Conservation (phyloP, 805 yeast species). For the Lipomyces chichibuensis region DNA sequence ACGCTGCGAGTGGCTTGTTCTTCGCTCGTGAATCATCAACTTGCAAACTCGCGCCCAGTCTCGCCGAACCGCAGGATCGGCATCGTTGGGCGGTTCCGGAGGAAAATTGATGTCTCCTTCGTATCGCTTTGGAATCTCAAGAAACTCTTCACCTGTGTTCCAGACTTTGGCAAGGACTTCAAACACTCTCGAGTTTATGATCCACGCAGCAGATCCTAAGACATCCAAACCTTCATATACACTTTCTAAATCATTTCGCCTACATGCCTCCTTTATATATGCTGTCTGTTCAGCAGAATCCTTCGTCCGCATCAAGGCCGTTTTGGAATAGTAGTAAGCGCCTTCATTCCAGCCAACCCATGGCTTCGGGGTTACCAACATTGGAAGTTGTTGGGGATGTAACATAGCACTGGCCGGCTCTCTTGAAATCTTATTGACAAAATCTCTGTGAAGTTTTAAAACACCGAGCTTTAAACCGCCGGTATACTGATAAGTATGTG, state of each 20-base stretch:
- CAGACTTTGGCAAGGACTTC: constrained; percentile 74
- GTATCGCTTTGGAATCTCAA: constrained; percentile 62
- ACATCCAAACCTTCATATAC: constrained; percentile 84
- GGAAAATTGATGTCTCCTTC: constrained; percentile 54
- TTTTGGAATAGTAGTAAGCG: constrained; percentile 73
- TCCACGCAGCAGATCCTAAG: constrained; percentile 88
- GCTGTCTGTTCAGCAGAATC: constrained; percentile 90
- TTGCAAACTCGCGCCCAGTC: constrained; percentile 70
- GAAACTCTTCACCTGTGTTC: constrained; percentile 79
- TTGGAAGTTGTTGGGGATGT: constrained; percentile 87
- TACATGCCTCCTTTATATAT: constrained; percentile 82
- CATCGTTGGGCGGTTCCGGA: constrained; percentile 60
- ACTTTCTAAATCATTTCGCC: constrained; percentile 61
- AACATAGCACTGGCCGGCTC: constrained; percentile 65
- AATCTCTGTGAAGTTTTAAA: constrained; percentile 69
- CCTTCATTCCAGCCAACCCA: constrained; percentile 86
- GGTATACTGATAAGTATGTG: constrained; percentile 81
- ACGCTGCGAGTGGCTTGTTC: constrained; percentile 77
- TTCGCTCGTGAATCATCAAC: constrained; percentile 59
- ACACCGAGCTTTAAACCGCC: constrained; percentile 82
- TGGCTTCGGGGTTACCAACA: constrained; percentile 86
- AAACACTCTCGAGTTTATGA: constrained; percentile 74
- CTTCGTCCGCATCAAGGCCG: constrained; percentile 70
- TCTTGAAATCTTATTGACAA: constrained; percentile 67
- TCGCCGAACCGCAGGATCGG: constrained; percentile 71